Evolutionary conservation across 495 filamentous ascomycete genomes (phyloP), one percentile per base, ranked within the genome.

Genomic region (Hyaloscypha hepaticicola): DNA sequence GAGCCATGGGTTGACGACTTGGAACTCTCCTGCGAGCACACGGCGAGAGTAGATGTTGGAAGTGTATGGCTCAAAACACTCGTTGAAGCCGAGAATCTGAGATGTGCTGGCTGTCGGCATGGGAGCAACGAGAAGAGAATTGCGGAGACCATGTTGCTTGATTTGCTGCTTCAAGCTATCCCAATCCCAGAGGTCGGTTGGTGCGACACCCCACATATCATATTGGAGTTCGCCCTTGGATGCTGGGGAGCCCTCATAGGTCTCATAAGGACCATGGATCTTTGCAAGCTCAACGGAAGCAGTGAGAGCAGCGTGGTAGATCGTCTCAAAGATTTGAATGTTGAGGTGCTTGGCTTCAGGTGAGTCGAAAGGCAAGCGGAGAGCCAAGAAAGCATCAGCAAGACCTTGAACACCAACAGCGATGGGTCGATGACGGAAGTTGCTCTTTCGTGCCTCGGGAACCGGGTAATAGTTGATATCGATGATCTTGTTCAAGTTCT

Each of bases 21-120:
- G 95, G 87, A 99, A 99, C 75, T 99, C 95, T 73, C 95, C 95
- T 64, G 95, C 95, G 65, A 99, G 82, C 49, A 99, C 95, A 84
- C 95, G 95, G 64, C 95, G 95, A 50, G 92, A 96, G 83, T 99
- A 99, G 77, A 99, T 98, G 83, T 99, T 99, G 64, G 93, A 97
- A 6, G 95, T 99, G 78, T 99, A 99, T 19, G 95, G 95, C 83
- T 99, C 95, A 77, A 99, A 99, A 83, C 95, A 99, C 77, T 99
- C 95, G 74, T 99, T 99, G 86, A 96, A 93, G 68, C 95, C 95
- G 59, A 97, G 81, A 73, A 99, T 99, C 80, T 98, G 95, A 68
- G 90, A 94, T 38, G 95, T 99, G 65, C 88, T 91, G 55, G 95
- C 95, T 62, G 95, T 99, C 16, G 95, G 95, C 95, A 99, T 99